Percentiles rank a stretch among this genome's conserved stretches.
Conservation (phyloP, 495 filamentous ascomycete genomes). For the Staphylotrichum longicolle region DNA sequence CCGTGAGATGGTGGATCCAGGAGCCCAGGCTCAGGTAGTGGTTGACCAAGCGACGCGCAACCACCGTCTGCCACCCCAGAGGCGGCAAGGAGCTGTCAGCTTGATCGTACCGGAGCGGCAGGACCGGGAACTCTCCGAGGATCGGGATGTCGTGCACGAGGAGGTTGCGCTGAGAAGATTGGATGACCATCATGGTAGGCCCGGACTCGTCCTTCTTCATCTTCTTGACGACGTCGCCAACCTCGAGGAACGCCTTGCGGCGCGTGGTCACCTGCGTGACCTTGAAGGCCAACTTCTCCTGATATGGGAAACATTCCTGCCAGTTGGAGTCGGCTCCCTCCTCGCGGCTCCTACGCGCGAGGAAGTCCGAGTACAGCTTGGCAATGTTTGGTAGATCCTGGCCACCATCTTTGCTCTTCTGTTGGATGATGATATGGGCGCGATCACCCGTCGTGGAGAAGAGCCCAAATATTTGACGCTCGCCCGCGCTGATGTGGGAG, state of each 20-base stretch:
- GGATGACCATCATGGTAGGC: constrained; percentile 79
- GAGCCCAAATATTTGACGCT: constrained; percentile 87
- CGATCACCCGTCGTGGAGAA: constrained; percentile 81
- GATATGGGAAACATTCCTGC: constrained; percentile 80
- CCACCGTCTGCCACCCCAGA: constrained; percentile 89
- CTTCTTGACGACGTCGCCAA: constrained; percentile 82
- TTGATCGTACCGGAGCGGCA: constrained; percentile 76
- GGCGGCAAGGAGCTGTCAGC: constrained; percentile 85
- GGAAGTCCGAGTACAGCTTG: constrained; percentile 82
- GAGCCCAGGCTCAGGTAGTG: constrained; percentile 88
- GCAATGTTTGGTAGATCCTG: constrained; percentile 85
- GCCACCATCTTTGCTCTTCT: constrained; percentile 67
- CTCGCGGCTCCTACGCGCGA: constrained; percentile 57
- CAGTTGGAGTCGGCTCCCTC: constrained; percentile 65
- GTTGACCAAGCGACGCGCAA: constrained; percentile 78
- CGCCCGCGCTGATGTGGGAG: constrained; percentile 86
- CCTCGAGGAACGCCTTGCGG: constrained; percentile 81
- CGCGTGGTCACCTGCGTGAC: constrained; percentile 82
- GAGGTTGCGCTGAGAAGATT: constrained; percentile 79
- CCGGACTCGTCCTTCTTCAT: constrained; percentile 76
- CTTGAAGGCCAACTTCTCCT: constrained; percentile 82
- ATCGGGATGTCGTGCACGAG: constrained; percentile 82
- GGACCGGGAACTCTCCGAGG: constrained; percentile 77
- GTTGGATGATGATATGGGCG: constrained; percentile 81
- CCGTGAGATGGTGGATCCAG: constrained; percentile 85